Base-by-base conservation (phyloP, 2,329 filamentous ascomycete species). In the Trichothecium roseum region DNA sequence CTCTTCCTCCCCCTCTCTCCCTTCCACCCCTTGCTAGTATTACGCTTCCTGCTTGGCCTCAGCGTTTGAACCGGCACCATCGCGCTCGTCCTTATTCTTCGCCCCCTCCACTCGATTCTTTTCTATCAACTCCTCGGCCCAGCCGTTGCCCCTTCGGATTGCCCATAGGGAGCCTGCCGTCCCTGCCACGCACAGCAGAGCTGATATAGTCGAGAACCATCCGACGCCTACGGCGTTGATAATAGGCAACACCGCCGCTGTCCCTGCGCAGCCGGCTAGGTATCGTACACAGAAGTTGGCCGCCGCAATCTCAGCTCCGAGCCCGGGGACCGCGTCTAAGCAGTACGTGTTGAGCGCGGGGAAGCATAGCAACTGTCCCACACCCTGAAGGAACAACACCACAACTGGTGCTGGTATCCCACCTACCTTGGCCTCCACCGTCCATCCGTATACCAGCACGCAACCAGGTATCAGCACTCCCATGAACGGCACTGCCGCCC, bases 201-300 rank as follows among this genome's bases (percentile, higher is more conserved):
- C 49, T 9, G 59, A 62, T 38, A 87, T 78, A 2, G 83, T 87
- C 31, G 71, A 78, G 52, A 87, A 88, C 81, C 83, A 88, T 0
- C 84, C 85, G 1, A 89, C 78, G 4, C 85, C 84, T 37, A 91
- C 80, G 20, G 56, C 61, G 40, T 86, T 64, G n/a, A 87, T 69
- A 1, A 78, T 81, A 0, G 85, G 85, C 38, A 91, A 62, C 37
- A 83, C 83, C 2, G 76, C 72, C 0, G 81, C 84, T 3, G 77
- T 82, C 0, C 75, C 82, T 4, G 74, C 57, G 9, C 81, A 83
- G 1, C 78, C 84, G 45, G 87, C 82, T 5, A 86, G 51, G 54
- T 89, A 91, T 5, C 84, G 68, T 34, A 84, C 65, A 48, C 86
- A 76, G 54, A 88, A 91, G 54, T 89, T 91, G 0, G 82, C 81